Percentiles rank a stretch among this genome's conserved stretches.
These are phyloP conservation scores for Ogataea angusta DNA, from an alignment of 805 yeast species.

Conservation along the genomic window DNA sequence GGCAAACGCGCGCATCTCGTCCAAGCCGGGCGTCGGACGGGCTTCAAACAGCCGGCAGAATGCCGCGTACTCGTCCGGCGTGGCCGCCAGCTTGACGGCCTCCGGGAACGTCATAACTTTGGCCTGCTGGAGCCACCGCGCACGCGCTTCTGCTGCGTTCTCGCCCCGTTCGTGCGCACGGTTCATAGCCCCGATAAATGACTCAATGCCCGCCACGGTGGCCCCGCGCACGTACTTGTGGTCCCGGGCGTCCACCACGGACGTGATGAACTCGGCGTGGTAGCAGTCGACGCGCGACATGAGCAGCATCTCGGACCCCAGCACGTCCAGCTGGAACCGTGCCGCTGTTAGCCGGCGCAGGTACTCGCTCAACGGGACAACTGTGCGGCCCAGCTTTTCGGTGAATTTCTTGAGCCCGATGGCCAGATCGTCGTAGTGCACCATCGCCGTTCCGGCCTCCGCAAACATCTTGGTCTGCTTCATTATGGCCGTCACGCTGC, in stretches of 20 bases:
- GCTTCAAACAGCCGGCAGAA: slow-evolving; percentile 7
- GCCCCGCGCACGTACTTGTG: slow-evolving; percentile 55
- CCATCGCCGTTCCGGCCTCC: slow-evolving; percentile 66
- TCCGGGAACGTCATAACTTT: slow-evolving; percentile 47
- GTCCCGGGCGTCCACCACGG: slow-evolving; percentile 53
- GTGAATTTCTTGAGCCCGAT: slow-evolving; percentile 69
- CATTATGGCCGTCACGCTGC: slow-evolving; percentile 61
- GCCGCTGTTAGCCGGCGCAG: slow-evolving; percentile 53
- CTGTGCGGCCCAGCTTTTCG: slow-evolving; percentile 57
- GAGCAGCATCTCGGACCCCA: slow-evolving; percentile 54
- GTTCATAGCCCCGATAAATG: slow-evolving; percentile 44
- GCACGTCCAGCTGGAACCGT: slow-evolving; percentile 61
- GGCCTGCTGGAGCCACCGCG: slow-evolving; percentile 43
- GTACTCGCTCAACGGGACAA: slow-evolving; percentile 59
- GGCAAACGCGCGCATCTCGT: slow-evolving; percentile 19
- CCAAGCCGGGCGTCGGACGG: slow-evolving; percentile 20
- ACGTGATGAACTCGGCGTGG: slow-evolving; percentile 48
- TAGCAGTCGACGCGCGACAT: slow-evolving; percentile 64
- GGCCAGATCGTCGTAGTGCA: slow-evolving; percentile 61
- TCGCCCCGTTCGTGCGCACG: slow-evolving; percentile 43
- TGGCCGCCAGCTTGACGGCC: slow-evolving; percentile 39
- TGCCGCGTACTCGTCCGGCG: slow-evolving; percentile 17
- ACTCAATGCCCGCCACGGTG: slow-evolving; percentile 30
- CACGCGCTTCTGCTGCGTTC: slow-evolving; percentile 35
- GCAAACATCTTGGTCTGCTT: slow-evolving; percentile 62